phyloP scores from a whole-genome alignment of 1,284 basidiomycete genomes.

The Trichosporon sp. region DNA sequence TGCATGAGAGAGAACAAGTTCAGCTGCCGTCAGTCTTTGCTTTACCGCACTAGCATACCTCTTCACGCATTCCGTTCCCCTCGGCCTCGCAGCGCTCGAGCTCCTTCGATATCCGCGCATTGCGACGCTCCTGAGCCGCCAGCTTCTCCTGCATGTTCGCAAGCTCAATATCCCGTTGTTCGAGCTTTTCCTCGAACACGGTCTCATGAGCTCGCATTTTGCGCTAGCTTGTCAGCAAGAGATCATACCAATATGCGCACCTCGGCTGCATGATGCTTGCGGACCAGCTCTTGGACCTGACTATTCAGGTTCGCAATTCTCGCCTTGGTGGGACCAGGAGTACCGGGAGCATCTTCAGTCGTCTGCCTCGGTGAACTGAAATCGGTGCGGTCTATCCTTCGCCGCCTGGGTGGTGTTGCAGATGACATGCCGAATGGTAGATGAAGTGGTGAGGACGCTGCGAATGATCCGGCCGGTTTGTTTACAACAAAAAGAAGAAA shows the following conservation, averaged over 20 bases:
- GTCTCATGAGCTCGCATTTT: constrained; percentile 20
- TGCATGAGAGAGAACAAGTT: constrained; percentile 29
- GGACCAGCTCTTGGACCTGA: constrained; percentile 36
- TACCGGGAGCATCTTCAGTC: constrained; percentile 22
- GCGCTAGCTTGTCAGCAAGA: constrained; percentile 10
- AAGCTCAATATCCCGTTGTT: neutral
- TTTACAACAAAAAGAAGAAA: neutral
- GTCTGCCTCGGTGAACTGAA: neutral
- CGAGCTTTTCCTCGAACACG: neutral
- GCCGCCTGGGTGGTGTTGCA: neutral
- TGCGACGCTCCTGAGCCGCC: neutral
- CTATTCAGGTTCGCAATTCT: constrained; percentile 29
- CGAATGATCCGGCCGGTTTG: neutral
- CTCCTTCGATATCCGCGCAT: constrained; percentile 14
- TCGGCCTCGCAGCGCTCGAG: constrained; percentile 22
- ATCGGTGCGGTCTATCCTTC: neutral
- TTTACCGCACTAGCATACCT: constrained; percentile 20
- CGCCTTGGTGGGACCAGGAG: constrained; percentile 32
- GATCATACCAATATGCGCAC: constrained; percentile 14
- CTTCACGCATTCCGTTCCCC: constrained; percentile 33
- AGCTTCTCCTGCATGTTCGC: neutral
- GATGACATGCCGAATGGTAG: neutral
- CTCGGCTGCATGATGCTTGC: constrained; percentile 29
- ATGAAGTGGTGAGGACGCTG: neutral
- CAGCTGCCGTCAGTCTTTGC: constrained; percentile 20